Percentiles rank a stretch among this genome's conserved stretches.
phyloP scores from a whole-genome alignment of 139 green algal species.

The Volvox reticuliferus region DNA sequence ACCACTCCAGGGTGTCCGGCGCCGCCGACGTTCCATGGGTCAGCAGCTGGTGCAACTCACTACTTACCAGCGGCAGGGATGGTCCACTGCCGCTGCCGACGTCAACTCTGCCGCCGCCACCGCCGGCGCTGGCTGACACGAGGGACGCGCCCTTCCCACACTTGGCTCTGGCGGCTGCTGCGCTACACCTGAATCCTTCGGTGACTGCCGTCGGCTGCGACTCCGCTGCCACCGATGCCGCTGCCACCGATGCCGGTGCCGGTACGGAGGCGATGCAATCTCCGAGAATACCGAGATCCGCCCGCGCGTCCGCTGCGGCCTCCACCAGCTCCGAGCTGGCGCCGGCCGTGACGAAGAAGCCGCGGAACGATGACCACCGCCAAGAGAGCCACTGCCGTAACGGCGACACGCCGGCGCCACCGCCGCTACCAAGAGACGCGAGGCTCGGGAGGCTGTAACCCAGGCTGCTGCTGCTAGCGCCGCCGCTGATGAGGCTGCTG shows the following conservation, averaged over 20 bases:
- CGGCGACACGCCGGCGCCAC: background rate
- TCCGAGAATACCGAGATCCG: slow-evolving; percentile 7
- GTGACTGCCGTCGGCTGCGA: background rate
- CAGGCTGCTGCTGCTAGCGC: background rate
- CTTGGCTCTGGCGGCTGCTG: background rate
- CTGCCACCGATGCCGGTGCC: background rate
- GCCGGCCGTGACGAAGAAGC: background rate
- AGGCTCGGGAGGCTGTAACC: background rate
- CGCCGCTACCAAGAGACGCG: background rate
- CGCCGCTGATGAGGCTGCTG: background rate
- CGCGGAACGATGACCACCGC: background rate
- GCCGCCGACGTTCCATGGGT: background rate
- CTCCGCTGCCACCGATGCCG: background rate
- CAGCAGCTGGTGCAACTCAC: slow-evolving; percentile 43
- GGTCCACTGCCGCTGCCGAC: background rate
- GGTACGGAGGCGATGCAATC: background rate
- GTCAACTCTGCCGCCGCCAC: background rate
- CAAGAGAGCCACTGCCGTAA: slow-evolving; percentile 18
- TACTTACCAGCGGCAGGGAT: background rate
- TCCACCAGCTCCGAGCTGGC: slow-evolving; percentile 16
- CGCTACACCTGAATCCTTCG: background rate
- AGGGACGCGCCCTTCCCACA: background rate
- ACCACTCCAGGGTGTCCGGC: slow-evolving; percentile 12
- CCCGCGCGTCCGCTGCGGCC: slow-evolving; percentile 21
- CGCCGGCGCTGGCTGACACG: background rate